Conservation (phyloP, 2,329 filamentous ascomycete species). For the Phyllosticta citribraziliensis region DNA sequence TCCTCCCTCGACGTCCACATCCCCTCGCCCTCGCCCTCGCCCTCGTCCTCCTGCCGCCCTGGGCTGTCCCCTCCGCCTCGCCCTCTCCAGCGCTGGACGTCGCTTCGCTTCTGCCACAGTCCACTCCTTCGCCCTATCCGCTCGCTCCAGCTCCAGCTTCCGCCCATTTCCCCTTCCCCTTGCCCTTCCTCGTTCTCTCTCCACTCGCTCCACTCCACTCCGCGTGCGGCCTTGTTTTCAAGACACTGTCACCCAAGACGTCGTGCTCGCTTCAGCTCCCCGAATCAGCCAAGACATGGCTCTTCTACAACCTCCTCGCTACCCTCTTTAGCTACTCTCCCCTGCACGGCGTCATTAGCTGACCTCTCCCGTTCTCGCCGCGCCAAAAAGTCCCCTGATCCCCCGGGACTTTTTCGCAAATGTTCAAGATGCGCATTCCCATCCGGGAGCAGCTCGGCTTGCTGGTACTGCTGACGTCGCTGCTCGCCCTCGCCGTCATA, state of each 20-base stretch:
- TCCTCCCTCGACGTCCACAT: background rate
- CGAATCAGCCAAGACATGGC: conserved; percentile 6
- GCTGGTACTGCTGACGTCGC: conserved; percentile 65
- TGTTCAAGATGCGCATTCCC: conserved; percentile 64
- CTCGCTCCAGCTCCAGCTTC: conserved; percentile 4
- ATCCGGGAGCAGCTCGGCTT: conserved; percentile 80
- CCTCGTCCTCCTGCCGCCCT: background rate
- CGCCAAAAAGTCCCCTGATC: background rate
- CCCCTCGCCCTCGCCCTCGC: background rate
- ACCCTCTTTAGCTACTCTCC: background rate
- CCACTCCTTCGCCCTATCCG: background rate
- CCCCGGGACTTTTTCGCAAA: background rate
- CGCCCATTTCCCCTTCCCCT: background rate
- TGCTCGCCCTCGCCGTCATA: conserved; percentile 66
- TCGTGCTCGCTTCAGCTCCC: background rate
- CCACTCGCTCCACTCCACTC: background rate
- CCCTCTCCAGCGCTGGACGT: background rate
- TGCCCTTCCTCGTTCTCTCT: background rate
- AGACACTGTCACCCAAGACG: background rate
- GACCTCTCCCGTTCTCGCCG: background rate
- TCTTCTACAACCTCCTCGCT: background rate
- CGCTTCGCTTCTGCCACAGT: background rate
- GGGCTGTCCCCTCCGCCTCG: background rate
- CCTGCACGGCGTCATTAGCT: background rate
- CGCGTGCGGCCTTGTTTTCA: background rate